Percentiles rank a stretch among this genome's conserved stretches.
These are phyloP conservation scores for Globisporangium ultimum DNA, from an alignment of 352 stramenopile genomes.

Conservation along the genomic window DNA sequence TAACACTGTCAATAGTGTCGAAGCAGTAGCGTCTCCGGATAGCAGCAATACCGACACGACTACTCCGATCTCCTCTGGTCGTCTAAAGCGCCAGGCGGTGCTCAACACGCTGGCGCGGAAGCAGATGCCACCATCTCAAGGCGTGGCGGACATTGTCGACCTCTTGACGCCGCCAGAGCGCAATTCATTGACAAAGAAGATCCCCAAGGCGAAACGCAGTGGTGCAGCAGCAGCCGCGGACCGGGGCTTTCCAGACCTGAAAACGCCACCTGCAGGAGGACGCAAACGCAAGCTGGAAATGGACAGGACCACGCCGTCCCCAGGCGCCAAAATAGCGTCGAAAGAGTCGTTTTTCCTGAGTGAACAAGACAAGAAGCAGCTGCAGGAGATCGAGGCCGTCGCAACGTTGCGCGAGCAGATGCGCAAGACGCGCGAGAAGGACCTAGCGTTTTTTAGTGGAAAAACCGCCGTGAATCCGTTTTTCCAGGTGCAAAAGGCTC, in stretches of 20 bases:
- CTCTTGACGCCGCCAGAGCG: constrained; percentile 10
- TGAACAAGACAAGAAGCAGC: constrained; percentile 58
- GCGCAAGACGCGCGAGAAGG: constrained; percentile 59
- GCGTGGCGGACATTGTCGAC: constrained; percentile 5
- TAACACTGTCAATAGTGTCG: neutral
- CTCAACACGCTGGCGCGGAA: constrained; percentile 32
- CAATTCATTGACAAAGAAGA: constrained; percentile 2
- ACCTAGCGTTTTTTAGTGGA: constrained; percentile 66
- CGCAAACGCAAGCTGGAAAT: constrained; percentile 69
- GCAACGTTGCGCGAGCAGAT: constrained; percentile 61
- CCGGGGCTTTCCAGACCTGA: constrained; percentile 3
- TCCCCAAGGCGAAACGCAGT: neutral
- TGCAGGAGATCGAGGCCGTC: constrained; percentile 69
- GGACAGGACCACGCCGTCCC: constrained; percentile 44
- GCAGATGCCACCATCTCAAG: constrained; percentile 4
- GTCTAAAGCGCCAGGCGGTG: constrained; percentile 54
- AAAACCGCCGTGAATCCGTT: constrained; percentile 56
- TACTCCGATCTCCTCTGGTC: constrained; percentile 26
- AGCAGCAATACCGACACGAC: neutral
- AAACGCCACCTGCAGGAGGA: constrained; percentile 13
- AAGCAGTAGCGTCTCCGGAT: neutral
- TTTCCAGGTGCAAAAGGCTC: constrained; percentile 38
- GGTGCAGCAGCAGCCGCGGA: neutral
- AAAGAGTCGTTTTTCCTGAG: constrained; percentile 65
- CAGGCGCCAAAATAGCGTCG: constrained; percentile 19